Evolutionary conservation across 208 protist species (phyloP).

Genomic region (Leptomonas pyrrhocoris): DNA sequence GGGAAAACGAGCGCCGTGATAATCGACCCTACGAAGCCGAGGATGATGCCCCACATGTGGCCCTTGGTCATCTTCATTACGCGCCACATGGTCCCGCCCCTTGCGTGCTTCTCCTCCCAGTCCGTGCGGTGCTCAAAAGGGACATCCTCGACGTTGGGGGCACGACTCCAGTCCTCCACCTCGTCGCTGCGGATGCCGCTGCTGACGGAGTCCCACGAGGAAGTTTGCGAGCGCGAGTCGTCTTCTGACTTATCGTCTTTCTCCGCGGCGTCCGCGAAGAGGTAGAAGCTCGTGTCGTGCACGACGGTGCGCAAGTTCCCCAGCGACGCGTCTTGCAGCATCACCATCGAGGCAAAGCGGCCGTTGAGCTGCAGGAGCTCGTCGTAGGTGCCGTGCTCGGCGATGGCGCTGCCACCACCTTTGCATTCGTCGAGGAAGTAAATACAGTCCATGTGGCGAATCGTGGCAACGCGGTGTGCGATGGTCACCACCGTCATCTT

Average conservation of each 20-base stretch:
- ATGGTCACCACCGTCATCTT: conserved; percentile 84
- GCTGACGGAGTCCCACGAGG: conserved; percentile 26
- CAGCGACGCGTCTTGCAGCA: conserved; percentile 49
- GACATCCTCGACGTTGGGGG: conserved; percentile 55
- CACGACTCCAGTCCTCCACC: conserved; percentile 38
- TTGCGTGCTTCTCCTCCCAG: conserved; percentile 52
- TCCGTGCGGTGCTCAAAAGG: conserved; percentile 58
- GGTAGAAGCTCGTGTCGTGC: conserved; percentile 53
- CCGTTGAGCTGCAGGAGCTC: conserved; percentile 65
- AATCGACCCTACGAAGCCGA: conserved; percentile 65
- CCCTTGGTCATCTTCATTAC: conserved; percentile 56
- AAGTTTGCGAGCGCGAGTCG: background rate
- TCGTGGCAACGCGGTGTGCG: conserved; percentile 90
- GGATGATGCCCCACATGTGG: conserved; percentile 38
- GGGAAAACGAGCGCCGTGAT: conserved; percentile 47
- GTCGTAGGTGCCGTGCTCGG: conserved; percentile 68
- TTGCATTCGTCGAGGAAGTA: conserved; percentile 66
- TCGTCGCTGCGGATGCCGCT: conserved; percentile 3
- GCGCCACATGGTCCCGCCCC: conserved; percentile 48
- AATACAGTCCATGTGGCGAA: conserved; percentile 88
- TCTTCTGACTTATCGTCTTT: conserved; percentile 5
- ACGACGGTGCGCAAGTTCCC: conserved; percentile 28
- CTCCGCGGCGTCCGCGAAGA: conserved; percentile 21
- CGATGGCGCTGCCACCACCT: conserved; percentile 53
- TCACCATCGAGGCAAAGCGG: conserved; percentile 73